These are phyloP conservation scores for Cylindrotheca closterium DNA, from an alignment of 108 stramenopile species.

Conservation along the genomic window DNA sequence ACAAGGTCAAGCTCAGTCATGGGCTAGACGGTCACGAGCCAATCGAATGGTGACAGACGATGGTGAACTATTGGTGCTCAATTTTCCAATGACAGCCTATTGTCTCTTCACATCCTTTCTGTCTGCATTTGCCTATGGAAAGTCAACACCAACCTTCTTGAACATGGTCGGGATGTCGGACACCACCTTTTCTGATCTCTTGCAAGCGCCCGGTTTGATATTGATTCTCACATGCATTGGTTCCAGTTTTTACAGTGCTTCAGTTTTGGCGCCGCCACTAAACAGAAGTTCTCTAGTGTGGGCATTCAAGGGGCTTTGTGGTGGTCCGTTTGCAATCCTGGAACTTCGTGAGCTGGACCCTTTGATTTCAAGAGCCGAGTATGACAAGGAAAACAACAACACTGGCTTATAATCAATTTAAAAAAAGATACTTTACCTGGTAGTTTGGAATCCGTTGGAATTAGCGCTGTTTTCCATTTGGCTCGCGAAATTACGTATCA, in stretches of 20 bases:
- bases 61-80: slow-evolving; percentile 52
- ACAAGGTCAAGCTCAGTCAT: slow-evolving; percentile 58
- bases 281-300: slow-evolving; percentile 59
- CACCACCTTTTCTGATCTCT: slow-evolving; percentile 8
- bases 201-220: slow-evolving; percentile 49
- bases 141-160: slow-evolving; percentile 54
- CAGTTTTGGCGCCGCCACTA: slow-evolving; percentile 44
- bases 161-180: slow-evolving; percentile 8
- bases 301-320: slow-evolving; percentile 70
- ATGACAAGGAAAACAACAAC: neutral
- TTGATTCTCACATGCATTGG: slow-evolving; percentile 56
- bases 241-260: slow-evolving; percentile 46
- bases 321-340: slow-evolving; percentile 61
- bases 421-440: no score
- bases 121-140: slow-evolving; percentile 65
- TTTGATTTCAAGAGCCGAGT: slow-evolving; percentile 10
- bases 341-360: neutral
- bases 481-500: no score
- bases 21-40: slow-evolving; percentile 66
- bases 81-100: slow-evolving; percentile 47
- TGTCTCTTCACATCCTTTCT: slow-evolving; percentile 44
- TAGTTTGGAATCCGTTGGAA: no score
- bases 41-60: slow-evolving; percentile 76
- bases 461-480: no score
- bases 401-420: no score